Base-by-base conservation (phyloP, 2,329 filamentous ascomycete species). In the Capronia americana region DNA sequence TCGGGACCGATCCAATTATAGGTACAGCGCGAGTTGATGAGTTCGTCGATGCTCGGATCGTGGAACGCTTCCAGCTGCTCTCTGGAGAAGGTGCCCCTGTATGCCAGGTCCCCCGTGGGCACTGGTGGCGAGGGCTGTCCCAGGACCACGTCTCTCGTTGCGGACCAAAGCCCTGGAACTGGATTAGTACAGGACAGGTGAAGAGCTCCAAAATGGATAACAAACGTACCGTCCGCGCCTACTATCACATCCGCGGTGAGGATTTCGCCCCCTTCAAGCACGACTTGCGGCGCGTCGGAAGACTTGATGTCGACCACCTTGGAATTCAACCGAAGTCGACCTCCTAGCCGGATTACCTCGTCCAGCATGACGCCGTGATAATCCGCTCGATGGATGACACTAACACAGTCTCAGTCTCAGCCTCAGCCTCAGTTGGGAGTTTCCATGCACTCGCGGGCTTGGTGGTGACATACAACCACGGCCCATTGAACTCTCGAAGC, bases 81-180 rank as follows among this genome's bases (percentile, higher is more conserved):
- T 44, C 59, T 38, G 24, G 59, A 41, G 24, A 66, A 63, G 2
- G 64, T 66, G 4, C 59, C 60, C 1, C 64, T 55, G 72, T 86
- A 87, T 3, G 85, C 85, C 30, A 87, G 73, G 72, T 87, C 85
- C 0, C 85, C 85, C 0, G 85, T 87, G 55, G 81, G 78, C 11
- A 78, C 73, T 1, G 84, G 82, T 0, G 82, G 80, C 68, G 82
- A 78, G 0, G 76, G 72, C 14, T 75, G 73, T 2, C 79, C 79
- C 8, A 85, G 70, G 14, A 86, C 75, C 4, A 77, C 72, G 61
- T 82, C 79, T 4, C 83, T 79, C 48, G 77, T 78, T 38, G 71
- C 64, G 10, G 78, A 80, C 74, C 80, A 82, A 53, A 84, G 77
- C 0, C 65, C 61, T 67, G 10, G 8, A 12, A 23, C 10, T 5